These are phyloP conservation scores for Chalaropsis ovoidea DNA, from an alignment of 2,329 filamentous ascomycete species.

Conservation along the genomic window DNA sequence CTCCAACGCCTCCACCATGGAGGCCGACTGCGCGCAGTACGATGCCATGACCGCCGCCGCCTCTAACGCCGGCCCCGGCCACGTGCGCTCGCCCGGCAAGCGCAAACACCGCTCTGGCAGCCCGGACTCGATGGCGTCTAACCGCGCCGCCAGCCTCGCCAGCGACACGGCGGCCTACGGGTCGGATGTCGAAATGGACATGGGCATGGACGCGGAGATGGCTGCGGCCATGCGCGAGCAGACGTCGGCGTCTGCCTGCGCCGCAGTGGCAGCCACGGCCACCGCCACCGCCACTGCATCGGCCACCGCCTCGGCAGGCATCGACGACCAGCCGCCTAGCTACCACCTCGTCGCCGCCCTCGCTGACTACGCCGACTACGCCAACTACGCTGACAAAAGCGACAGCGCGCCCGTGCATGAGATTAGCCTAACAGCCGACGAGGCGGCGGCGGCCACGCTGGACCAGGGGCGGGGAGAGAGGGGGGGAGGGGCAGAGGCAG, in stretches of 20 bases:
- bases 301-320: too few relatives aligned
- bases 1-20: slow-evolving; percentile 26
- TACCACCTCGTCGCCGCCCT: too few relatives aligned
- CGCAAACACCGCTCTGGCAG: slow-evolving; percentile 40
- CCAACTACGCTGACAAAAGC: too few relatives aligned
- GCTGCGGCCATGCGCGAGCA: too few relatives aligned
- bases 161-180: slow-evolving; percentile 23
- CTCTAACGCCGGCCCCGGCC: background rate
- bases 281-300: too few relatives aligned
- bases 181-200: background rate
- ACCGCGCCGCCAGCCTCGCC: slow-evolving; percentile 28
- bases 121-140: slow-evolving; percentile 38
- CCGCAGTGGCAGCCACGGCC: too few relatives aligned
- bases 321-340: background rate
- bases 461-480: background rate
- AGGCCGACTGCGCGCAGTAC: background rate
- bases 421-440: background rate
- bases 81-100: slow-evolving; percentile 36
- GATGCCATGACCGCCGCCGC: background rate
- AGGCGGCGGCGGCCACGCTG: background rate
- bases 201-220: background rate
- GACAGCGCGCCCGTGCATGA: background rate
- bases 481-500: too few relatives aligned
- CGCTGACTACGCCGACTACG: too few relatives aligned
- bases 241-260: too few relatives aligned